phyloP scores from a whole-genome alignment of 768 basidiomycete genomes.

The Lyophyllum shimeji region DNA sequence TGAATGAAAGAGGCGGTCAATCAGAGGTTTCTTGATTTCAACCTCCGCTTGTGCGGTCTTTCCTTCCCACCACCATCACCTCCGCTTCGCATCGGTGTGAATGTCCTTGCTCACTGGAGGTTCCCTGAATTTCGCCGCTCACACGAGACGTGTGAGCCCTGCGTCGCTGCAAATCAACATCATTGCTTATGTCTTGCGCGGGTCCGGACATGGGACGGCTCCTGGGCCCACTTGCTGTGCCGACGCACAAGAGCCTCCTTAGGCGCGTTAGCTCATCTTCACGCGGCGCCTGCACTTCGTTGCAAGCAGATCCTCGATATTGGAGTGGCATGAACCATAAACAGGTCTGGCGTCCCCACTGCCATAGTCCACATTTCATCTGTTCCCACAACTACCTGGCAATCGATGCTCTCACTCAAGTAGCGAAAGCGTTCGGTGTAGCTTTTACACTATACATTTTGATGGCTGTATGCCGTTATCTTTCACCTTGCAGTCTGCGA shows the following conservation, averaged over 20 bases:
- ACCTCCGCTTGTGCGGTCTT: constrained; percentile 4
- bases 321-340: neutral
- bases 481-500: neutral
- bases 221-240: neutral
- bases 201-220: neutral
- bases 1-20: neutral
- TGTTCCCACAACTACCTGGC: neutral
- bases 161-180: neutral
- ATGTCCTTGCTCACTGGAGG: neutral
- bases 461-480: neutral
- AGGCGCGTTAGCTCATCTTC: neutral
- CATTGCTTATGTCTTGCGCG: neutral
- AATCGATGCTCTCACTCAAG: neutral
- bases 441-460: neutral
- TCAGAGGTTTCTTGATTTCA: constrained; percentile 1
- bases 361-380: neutral
- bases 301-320: neutral
- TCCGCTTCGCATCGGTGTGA: constrained; percentile 14
- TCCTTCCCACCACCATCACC: constrained; percentile 8
- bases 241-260: neutral
- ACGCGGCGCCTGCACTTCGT: neutral
- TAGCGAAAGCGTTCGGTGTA: neutral
- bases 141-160: constrained; percentile 7
- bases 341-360: neutral
- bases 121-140: neutral